Conservation (phyloP, 2,329 filamentous ascomycete genomes). For the Epichloe gansuensis region DNA sequence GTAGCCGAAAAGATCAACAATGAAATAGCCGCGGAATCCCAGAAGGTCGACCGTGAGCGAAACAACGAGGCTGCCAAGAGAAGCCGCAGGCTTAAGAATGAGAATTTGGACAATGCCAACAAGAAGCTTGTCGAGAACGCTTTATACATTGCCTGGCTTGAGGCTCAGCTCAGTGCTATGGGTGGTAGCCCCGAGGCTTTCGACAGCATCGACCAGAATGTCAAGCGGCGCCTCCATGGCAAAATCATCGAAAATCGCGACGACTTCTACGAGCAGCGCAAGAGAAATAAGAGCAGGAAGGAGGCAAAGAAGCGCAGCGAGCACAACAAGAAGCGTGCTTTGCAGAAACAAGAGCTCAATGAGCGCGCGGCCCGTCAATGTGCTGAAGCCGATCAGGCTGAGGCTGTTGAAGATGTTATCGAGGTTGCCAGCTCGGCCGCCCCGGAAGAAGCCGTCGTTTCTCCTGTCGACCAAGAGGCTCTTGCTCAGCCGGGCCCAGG, state of each 20-base stretch:
- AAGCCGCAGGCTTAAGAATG: conserved; percentile 15
- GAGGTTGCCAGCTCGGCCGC: not conserved
- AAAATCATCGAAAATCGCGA: not conserved
- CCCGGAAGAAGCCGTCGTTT: not conserved
- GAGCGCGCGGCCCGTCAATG: conserved; percentile 3
- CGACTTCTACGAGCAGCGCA: conserved; percentile 1
- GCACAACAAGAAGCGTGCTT: conserved; percentile 2
- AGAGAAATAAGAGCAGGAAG: not conserved
- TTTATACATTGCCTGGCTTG: conserved; percentile 5
- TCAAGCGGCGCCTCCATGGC: not conserved
- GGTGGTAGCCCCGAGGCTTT: conserved; percentile 3
- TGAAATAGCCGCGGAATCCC: conserved; percentile 13
- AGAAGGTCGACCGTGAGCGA: conserved; percentile 17
- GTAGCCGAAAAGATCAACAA: conserved; percentile 15
- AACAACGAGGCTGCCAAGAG: conserved; percentile 29
- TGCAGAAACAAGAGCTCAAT: conserved; percentile 5
- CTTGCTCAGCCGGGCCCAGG: not conserved
- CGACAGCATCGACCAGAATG: not conserved
- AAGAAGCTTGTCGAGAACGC: conserved; percentile 7
- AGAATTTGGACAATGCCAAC: conserved; percentile 6
- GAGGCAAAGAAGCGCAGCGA: conserved; percentile 1
- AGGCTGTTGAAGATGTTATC: not conserved
- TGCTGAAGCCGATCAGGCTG: not conserved
- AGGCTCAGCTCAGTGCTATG: conserved; percentile 2
- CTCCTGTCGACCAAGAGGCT: not conserved